These are phyloP conservation scores for Brettanomyces sp. DNA, from an alignment of 805 yeast species.

Conservation along the genomic window DNA sequence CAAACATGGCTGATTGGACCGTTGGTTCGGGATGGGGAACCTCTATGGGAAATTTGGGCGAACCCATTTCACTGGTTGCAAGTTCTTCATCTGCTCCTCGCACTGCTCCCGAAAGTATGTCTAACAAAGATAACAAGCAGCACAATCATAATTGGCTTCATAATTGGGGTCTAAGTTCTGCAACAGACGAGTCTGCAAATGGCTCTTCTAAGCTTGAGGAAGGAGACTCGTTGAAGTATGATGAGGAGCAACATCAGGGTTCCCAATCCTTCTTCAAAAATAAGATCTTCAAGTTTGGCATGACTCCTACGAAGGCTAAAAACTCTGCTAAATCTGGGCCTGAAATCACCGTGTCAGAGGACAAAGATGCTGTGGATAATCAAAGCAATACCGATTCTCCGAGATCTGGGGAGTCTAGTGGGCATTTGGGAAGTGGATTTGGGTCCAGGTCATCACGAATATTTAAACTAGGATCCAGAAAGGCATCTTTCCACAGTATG, in stretches of 20 bases:
- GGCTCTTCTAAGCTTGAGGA: neutral
- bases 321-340: slow-evolving; percentile 13
- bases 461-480: slow-evolving; percentile 21
- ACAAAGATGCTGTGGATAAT: slow-evolving; percentile 5
- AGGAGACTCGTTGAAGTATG: slow-evolving; percentile 2
- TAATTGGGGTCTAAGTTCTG: neutral
- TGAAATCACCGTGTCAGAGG: slow-evolving; percentile 5
- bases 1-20: neutral
- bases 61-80: neutral
- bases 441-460: slow-evolving; percentile 24
- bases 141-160: slow-evolving; percentile 1
- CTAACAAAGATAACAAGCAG: slow-evolving; percentile 2
- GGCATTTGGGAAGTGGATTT: slow-evolving; percentile 7
- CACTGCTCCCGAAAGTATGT: neutral
- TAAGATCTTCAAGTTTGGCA: slow-evolving; percentile 28
- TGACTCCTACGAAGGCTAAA: slow-evolving; percentile 25
- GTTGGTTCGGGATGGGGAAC: neutral
- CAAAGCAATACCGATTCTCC: neutral
- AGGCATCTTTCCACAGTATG: slow-evolving; percentile 9
- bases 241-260: slow-evolving; percentile 10
- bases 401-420: slow-evolving; percentile 1
- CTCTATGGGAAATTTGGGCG: neutral
- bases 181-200: slow-evolving; percentile 4
- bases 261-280: slow-evolving; percentile 31
- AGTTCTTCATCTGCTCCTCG: no score